Evolutionary conservation across 2,329 filamentous ascomycete genomes (phyloP), one percentile per base, ranked within the genome.

Genomic region (Madurella mycetomatis): DNA sequence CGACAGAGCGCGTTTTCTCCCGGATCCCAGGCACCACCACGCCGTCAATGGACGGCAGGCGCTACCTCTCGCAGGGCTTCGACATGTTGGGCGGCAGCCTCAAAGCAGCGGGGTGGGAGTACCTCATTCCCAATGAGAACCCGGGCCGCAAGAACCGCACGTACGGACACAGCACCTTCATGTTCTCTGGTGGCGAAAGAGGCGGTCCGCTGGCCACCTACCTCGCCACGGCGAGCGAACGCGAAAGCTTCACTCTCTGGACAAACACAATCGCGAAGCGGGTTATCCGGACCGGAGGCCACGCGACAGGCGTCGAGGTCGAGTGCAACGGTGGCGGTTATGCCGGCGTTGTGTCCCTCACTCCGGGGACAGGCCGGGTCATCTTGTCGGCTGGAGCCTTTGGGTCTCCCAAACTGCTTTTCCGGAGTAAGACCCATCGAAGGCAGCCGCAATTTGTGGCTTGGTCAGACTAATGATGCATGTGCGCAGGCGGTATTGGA

Each of bases 131-230:
- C 15, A 86, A 87, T 61, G 63, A 74, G 13, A 72, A 78, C 44
- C 84, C 85, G 0, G 74, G 79, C 53, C 68, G 78, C 66, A 90
- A 90, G 78, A 83, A 87, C 70, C 74, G 77, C 59, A 83, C 81
- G 0, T 88, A 76, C 69, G 77, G 79, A 30, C 79, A 82, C 67
- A 82, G 82, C 25, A 78, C 82, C 16, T 88, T 82, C 71, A 86
- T 88, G 82, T 87, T 83, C 65, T 73, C 74, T 5, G 72, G 84
- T 41, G 85, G 84, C 44, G 82, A 87, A 66, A 76, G 87, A 55
- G 83, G 84, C 41, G 87, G 87, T 0, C 86, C 86, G 9, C 73
- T 90, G 67, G 82, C 82, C 12, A 87, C 87, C 0, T 90, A 90
- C 63, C 78, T 90, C 1, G 58, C 61, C 13, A 55, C 56, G 5